Base-by-base conservation (phyloP, 2,329 filamentous ascomycete species). In the Moelleriella libera region DNA sequence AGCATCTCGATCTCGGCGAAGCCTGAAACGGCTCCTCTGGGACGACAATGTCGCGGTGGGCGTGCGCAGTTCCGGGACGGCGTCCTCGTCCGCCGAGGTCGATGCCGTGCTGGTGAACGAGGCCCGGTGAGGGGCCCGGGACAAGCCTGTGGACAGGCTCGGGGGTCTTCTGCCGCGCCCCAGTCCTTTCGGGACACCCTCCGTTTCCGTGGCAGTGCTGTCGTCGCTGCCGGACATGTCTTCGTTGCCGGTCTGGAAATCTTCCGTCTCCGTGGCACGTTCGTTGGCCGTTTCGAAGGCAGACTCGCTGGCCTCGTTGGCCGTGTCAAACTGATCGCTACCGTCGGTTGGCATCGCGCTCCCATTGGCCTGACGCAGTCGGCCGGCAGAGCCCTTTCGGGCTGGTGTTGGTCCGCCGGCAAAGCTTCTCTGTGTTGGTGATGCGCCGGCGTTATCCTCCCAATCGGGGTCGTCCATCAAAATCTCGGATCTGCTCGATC, bases 211-310 rank as follows among this genome's bases (percentile, higher is more conserved):
- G 66, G 95, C 90, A 1, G 88, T 72, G 54, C 88, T 84, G 51
- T 88, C 87, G 48, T 88, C 87, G 48, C 80, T 84, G 58, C 82
- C 88, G 12, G 75, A 75, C 46, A 80, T 66, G 28, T 87, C 85
- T 56, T 97, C 92, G 12, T 81, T 78, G n/a, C 86, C 88, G 4
- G 90, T 96, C 62, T 94, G 85, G 77, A 97, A 97, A 52, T 88
- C 88, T 55, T 97, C 90, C 9, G 88, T 94, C 66, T 94, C 89
- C 0, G 88, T 95, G 10, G 72, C 77, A 30, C 80, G 80, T 64
- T 96, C 90, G 57, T 94, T 86, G 29, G 78, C 78, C 1, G 78
- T 82, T 58, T 80, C 77, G 52, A 82, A 82, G 7, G 74, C 76
- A 21, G 74, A 77, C 52, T 83, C 79, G 53, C 73, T 79, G 1